These are phyloP conservation scores for Arthrobotrys entomopaga DNA, from an alignment of 2,329 filamentous ascomycete species.

Conservation along the genomic window DNA sequence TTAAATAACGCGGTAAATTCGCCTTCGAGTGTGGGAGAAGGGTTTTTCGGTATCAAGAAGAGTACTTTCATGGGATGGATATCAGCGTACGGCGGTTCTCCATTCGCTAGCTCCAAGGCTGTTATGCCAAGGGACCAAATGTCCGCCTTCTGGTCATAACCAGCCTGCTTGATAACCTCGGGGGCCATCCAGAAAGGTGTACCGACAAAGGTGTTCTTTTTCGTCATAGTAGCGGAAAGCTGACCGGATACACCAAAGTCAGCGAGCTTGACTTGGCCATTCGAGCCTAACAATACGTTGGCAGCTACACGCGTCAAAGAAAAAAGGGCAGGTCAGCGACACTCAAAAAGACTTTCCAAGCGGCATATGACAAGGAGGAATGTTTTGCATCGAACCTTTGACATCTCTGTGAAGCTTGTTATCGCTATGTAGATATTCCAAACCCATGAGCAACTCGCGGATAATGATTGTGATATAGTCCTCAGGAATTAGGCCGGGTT, in stretches of 20 bases:
- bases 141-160: slow-evolving; percentile 87
- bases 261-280: slow-evolving; percentile 98
- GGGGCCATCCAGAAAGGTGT: slow-evolving; percentile 99
- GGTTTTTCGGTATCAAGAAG: slow-evolving; percentile 88
- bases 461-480: slow-evolving; percentile 79
- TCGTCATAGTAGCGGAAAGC: slow-evolving; percentile 87
- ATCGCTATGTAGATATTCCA: slow-evolving; percentile 84
- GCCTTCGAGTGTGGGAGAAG: slow-evolving; percentile 68
- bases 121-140: slow-evolving; percentile 95
- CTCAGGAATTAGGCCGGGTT: slow-evolving; percentile 88
- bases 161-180: slow-evolving; percentile 72
- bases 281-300: slow-evolving; percentile 90
- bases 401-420: slow-evolving; percentile 96
- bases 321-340: too few species aligned
- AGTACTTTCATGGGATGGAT: slow-evolving; percentile 95
- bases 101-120: slow-evolving; percentile 86
- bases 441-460: slow-evolving; percentile 42
- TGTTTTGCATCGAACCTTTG: slow-evolving; percentile 68
- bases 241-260: slow-evolving; percentile 96
- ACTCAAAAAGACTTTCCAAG: too few species aligned
- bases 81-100: slow-evolving; percentile 84
- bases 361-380: slow-evolving; percentile 54
- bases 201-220: slow-evolving; percentile 92
- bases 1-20: slow-evolving; percentile 85
- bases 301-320: slow-evolving; percentile 75